phyloP scores from a whole-genome alignment of 225 moss, liverwort and hornwort species.

The Marchantia paleacea region DNA sequence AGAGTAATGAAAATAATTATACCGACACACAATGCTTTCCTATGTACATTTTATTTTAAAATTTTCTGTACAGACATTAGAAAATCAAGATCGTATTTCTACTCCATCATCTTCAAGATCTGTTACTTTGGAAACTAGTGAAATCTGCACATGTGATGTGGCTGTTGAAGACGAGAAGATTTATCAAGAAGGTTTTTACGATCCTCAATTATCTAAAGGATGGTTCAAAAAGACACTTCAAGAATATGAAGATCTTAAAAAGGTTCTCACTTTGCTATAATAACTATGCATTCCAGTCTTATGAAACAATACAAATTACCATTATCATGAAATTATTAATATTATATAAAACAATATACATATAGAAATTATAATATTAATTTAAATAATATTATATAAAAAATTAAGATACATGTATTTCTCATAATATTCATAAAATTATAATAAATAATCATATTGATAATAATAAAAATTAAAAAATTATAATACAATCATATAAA shows the following conservation, averaged over 20 bases:
- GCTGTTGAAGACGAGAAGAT: neutral
- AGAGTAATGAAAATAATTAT: neutral
- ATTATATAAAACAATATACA: too few species aligned
- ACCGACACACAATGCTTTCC: neutral
- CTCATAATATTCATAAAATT: too few species aligned
- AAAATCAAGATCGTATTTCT: neutral
- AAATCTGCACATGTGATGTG: neutral
- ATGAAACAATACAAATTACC: too few species aligned
- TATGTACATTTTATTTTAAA: neutral
- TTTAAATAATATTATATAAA: too few species aligned
- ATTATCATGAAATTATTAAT: too few species aligned
- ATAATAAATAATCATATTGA: too few species aligned
- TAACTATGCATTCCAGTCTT: too few species aligned
- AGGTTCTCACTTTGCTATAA: slow-evolving; percentile 18
- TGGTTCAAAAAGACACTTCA: slow-evolving; percentile 45
- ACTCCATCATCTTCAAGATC: neutral
- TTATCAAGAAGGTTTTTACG: neutral
- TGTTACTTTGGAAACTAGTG: neutral
- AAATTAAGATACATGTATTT: too few species aligned
- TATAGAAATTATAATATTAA: too few species aligned
- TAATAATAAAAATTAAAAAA: too few species aligned
- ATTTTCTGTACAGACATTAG: slow-evolving; percentile 2
- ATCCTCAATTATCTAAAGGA: slow-evolving; percentile 20
- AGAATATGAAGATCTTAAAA: slow-evolving; percentile 44
- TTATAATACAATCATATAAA: too few species aligned